Base-by-base conservation (phyloP, 345 rosid species). In the Euphorbia peplus region DNA sequence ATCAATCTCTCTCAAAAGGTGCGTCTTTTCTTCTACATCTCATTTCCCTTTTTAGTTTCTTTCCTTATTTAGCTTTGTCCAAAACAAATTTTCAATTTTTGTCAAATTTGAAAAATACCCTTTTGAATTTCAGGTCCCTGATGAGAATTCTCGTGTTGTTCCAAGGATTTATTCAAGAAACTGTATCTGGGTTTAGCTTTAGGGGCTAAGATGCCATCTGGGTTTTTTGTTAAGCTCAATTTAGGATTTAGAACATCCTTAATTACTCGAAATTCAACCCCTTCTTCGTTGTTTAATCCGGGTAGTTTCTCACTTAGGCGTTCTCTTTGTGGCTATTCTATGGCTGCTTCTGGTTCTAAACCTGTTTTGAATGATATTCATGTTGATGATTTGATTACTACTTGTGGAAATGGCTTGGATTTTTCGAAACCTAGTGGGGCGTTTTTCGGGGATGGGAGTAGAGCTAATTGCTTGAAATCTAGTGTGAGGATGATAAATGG, bases 311-410 rank as follows among this genome's bases (percentile, higher is more conserved):
- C 39, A 47, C 60, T 35, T 66, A 60, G 66, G 65, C 55, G 71
- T 35, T 61, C 37, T 39, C 71, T 64, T 63, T 21, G 21, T 67
- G 76, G 82, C 66, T 71, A 56, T 76, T 28, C 83, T 13, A 86
- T 93, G 96, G 87, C 90, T 51, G 86, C 85, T 65, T 83, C 92
- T 70, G 80, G 93, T 71, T 85, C 97, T 30, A 79, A 84, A 58
- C 83, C 91, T 58, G 76, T 88, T 35, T 79, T 78, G 46, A 88
- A 96, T 16, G 97, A 93, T 66, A 84, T 85, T 64, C 73, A 83
- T 52, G 58, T 84, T 51, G 96, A 90, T 78, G 93, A 88, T 60
- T 73, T 88, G 37, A 69, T 81, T 67, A 53, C 87, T 22, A 72
- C 79, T 61, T 66, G 85, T 69, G 83, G 87, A 15, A 87, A 81